A percentile compares a stretch with the other conserved stretches of the same genome.
phyloP scores from a whole-genome alignment of 2,329 filamentous ascomycete species.

The Corinectria fuckeliana region DNA sequence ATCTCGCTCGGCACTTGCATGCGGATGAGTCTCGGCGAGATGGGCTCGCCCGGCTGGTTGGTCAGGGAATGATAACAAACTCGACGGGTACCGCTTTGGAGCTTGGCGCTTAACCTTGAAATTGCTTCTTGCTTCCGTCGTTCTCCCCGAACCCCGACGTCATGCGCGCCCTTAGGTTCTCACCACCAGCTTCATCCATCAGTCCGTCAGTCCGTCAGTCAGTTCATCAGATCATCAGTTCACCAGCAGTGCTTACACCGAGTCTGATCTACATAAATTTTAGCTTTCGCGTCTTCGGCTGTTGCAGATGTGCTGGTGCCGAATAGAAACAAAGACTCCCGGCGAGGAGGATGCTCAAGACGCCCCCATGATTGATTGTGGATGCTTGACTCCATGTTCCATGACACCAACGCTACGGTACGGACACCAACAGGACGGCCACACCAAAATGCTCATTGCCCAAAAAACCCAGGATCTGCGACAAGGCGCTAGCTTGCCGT shows the following conservation, averaged over 20 bases:
- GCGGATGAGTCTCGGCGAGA: slow-evolving; percentile 11
- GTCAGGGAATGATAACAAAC: not conserved
- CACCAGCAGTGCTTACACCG: not conserved
- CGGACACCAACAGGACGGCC: not conserved
- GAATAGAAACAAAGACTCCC: not conserved
- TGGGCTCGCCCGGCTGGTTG: slow-evolving; percentile 4
- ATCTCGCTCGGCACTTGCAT: slow-evolving; percentile 11
- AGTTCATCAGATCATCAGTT: too few species aligned
- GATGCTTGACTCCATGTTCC: slow-evolving; percentile 11
- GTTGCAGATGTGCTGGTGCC: slow-evolving; percentile 17
- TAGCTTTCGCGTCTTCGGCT: slow-evolving; percentile 17
- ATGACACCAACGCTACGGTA: slow-evolving; percentile 15
- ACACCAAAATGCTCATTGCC: slow-evolving; percentile 1
- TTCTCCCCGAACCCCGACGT: slow-evolving; percentile 24
- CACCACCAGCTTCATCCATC: slow-evolving; percentile 6
- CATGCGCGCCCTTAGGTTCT: slow-evolving; percentile 17
- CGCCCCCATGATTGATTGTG: slow-evolving; percentile 16
- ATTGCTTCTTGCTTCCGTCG: not conserved
- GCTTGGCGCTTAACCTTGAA: not conserved
- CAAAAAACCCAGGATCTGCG: slow-evolving; percentile 30
- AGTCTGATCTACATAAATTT: slow-evolving; percentile 14
- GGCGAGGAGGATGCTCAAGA: slow-evolving; percentile 6
- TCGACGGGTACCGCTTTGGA: not conserved
- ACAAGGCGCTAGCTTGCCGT: slow-evolving; percentile 21
- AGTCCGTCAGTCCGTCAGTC: too few species aligned